phyloP scores from a whole-genome alignment of 2,329 filamentous ascomycete genomes.

The Tolypocladium endophyticum region DNA sequence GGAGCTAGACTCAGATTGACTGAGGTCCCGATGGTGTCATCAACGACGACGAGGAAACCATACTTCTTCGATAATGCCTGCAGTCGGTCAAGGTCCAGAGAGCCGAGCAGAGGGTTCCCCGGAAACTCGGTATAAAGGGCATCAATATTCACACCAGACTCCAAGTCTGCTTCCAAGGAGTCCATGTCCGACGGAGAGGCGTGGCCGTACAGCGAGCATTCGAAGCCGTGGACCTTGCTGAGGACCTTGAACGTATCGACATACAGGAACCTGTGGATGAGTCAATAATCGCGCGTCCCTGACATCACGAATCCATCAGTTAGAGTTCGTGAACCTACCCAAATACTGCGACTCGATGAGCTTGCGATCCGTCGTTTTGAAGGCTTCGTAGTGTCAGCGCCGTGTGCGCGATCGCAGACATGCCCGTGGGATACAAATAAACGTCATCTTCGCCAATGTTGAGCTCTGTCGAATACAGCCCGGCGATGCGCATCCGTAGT shows the following conservation, averaged over 20 bases:
- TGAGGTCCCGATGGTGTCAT: conserved; percentile 34
- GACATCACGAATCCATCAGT: too few relatives aligned
- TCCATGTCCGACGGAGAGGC: conserved; percentile 28
- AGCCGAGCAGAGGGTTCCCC: conserved; percentile 19
- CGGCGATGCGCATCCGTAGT: conserved; percentile 9
- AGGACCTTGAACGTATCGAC: conserved; percentile 20
- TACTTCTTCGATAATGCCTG: conserved; percentile 21
- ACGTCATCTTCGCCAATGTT: conserved; percentile 24
- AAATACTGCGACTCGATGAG: conserved; percentile 13
- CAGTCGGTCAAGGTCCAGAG: conserved; percentile 16
- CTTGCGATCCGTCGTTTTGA: not conserved
- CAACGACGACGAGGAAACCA: conserved; percentile 28
- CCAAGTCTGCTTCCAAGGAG: conserved; percentile 25
- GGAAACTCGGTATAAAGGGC: conserved; percentile 36
- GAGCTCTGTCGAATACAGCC: conserved; percentile 8
- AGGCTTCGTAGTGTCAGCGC: conserved; percentile 6
- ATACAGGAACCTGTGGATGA: conserved; percentile 13
- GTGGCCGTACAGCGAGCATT: conserved; percentile 31
- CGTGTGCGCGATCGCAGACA: conserved; percentile 33
- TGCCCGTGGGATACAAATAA: conserved; percentile 39
- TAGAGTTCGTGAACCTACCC: conserved; percentile 9
- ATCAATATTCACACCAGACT: conserved; percentile 25
- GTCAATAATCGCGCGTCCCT: not conserved
- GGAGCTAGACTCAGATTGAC: conserved; percentile 34
- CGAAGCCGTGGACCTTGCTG: conserved; percentile 13